Evolutionary conservation across 805 yeast species (phyloP).

Genomic region (Saturnispora hagleri): DNA sequence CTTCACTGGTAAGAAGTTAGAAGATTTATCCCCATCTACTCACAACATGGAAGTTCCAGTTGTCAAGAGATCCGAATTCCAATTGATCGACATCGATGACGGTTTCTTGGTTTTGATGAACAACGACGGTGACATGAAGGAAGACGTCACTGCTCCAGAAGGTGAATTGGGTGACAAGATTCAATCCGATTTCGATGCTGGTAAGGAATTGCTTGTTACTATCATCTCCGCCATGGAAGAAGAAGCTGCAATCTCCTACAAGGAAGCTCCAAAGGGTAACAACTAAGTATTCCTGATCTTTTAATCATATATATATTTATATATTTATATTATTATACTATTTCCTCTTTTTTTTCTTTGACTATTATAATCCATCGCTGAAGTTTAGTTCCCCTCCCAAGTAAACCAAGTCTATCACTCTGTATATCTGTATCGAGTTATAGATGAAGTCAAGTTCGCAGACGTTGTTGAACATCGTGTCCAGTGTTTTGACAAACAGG

Average conservation of each 20-base stretch:
- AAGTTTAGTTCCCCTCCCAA: background rate
- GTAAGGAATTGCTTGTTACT: slow-evolving; percentile 95
- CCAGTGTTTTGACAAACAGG: slow-evolving; percentile 80
- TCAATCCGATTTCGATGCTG: slow-evolving; percentile 91
- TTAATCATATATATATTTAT: slow-evolving; percentile 5
- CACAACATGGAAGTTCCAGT: slow-evolving; percentile 99
- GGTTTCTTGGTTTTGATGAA: slow-evolving; percentile 96
- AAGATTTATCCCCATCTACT: slow-evolving; percentile 99
- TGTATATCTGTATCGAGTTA: slow-evolving; percentile 78
- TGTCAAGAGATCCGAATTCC: slow-evolving; percentile 92
- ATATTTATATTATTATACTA: background rate
- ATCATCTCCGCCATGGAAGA: slow-evolving; percentile 98
- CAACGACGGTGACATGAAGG: slow-evolving; percentile 97
- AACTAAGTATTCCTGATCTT: slow-evolving; percentile 14
- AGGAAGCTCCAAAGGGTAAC: slow-evolving; percentile 84
- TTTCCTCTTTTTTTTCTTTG: background rate
- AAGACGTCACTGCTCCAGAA: slow-evolving; percentile 96
- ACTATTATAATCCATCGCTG: background rate
- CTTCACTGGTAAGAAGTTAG: slow-evolving; percentile 98
- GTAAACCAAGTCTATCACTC: slow-evolving; percentile 74
- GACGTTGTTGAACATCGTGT: slow-evolving; percentile 78
- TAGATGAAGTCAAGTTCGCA: slow-evolving; percentile 92
- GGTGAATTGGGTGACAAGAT: slow-evolving; percentile 94
- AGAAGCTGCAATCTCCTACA: slow-evolving; percentile 97
- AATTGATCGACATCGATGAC: slow-evolving; percentile 96